Evolutionary conservation across 805 yeast genomes (phyloP).

Genomic region (Lipomyces yamanashiensis): DNA sequence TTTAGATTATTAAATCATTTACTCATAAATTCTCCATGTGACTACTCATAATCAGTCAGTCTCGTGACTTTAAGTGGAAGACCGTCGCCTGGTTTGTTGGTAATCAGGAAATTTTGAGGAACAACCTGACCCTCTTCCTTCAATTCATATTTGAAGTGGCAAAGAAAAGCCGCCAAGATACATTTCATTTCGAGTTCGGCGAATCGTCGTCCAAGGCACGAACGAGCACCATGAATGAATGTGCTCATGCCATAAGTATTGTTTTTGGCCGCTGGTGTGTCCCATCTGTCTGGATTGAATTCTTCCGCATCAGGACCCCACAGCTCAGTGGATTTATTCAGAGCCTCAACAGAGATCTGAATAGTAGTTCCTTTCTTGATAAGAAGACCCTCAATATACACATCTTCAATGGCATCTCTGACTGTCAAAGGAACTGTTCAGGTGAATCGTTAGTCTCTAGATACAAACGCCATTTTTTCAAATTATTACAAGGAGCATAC

Average conservation of each 20-base stretch:
- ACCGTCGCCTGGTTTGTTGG: slow-evolving; percentile 23
- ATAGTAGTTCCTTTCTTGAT: slow-evolving; percentile 28
- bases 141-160: slow-evolving; percentile 22
- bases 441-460: background rate
- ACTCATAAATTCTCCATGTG: background rate
- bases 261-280: slow-evolving; percentile 7
- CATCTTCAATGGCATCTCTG: slow-evolving; percentile 29
- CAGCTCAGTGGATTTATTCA: slow-evolving; percentile 19
- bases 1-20: background rate
- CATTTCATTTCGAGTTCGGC: slow-evolving; percentile 31
- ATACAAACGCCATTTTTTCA: background rate
- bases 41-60: slow-evolving; percentile 12
- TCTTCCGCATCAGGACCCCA: slow-evolving; percentile 34
- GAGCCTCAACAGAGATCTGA: slow-evolving; percentile 12
- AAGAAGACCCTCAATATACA: slow-evolving; percentile 7
- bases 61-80: slow-evolving; percentile 30
- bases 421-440: slow-evolving; percentile 24
- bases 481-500: background rate
- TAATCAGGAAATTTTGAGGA: slow-evolving; percentile 15
- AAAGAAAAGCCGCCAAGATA: slow-evolving; percentile 23
- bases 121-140: slow-evolving; percentile 11
- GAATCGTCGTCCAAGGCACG: slow-evolving; percentile 29
- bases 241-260: slow-evolving; percentile 24
- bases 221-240: slow-evolving; percentile 31
- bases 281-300: slow-evolving; percentile 35